These are phyloP conservation scores for Termitomyces bulborhizus DNA, from an alignment of 768 basidiomycete species.

Conservation along the genomic window DNA sequence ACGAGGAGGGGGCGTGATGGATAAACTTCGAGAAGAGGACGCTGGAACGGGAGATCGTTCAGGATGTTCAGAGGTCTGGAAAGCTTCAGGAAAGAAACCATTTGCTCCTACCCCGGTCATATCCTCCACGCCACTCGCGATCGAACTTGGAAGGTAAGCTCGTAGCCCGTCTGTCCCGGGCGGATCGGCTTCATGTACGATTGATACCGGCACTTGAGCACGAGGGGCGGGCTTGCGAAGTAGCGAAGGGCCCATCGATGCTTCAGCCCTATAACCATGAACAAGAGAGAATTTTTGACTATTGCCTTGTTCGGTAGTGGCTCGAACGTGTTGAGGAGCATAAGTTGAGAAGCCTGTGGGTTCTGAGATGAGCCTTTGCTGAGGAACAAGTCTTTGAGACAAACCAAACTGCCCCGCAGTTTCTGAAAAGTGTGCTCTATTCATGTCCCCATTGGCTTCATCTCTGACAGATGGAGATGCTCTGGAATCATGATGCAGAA, in stretches of 20 bases:
- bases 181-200: slow-evolving; percentile 34
- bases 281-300: neutral
- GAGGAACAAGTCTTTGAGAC: slow-evolving; percentile 18
- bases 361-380: slow-evolving; percentile 32
- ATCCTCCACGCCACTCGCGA: slow-evolving; percentile 46
- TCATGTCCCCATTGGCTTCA: slow-evolving; percentile 17
- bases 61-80: slow-evolving; percentile 21
- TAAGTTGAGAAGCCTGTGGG: slow-evolving; percentile 13
- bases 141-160: slow-evolving; percentile 45
- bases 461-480: slow-evolving; percentile 20
- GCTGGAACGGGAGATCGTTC: neutral
- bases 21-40: slow-evolving; percentile 1
- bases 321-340: slow-evolving; percentile 24
- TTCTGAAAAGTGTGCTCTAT: slow-evolving; percentile 13
- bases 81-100: slow-evolving; percentile 24
- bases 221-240: slow-evolving; percentile 61
- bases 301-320: slow-evolving; percentile 20
- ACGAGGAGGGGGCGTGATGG: slow-evolving; percentile 4
- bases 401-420: slow-evolving; percentile 4
- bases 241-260: slow-evolving; percentile 21
- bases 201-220: slow-evolving; percentile 57
- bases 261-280: slow-evolving; percentile 6
- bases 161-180: slow-evolving; percentile 24
- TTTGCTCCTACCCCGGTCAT: slow-evolving; percentile 62
- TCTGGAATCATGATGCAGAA: slow-evolving; percentile 25